Evolutionary conservation across 352 stramenopile genomes (phyloP).

Genomic region (Globisporangium carolinianum): DNA sequence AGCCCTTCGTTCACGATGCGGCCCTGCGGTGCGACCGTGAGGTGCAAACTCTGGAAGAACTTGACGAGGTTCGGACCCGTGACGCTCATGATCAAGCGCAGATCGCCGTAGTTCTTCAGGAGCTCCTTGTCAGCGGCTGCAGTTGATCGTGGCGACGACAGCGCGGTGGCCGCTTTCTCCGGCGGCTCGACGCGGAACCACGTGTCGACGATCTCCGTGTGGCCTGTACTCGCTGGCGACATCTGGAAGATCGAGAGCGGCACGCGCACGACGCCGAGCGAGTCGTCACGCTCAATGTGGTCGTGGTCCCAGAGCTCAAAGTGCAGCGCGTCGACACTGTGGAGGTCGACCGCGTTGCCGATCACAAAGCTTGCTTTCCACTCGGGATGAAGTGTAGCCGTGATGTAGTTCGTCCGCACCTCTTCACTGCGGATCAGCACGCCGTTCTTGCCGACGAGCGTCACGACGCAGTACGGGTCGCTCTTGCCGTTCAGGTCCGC

Average conservation of each 20-base stretch:
- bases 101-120: conserved; percentile 42
- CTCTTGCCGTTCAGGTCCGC: conserved; percentile 61
- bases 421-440: conserved; percentile 47
- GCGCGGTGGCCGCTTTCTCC: conserved; percentile 14
- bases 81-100: conserved; percentile 61
- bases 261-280: conserved; percentile 49
- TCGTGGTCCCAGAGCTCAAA: conserved; percentile 66
- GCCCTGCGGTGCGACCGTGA: conserved; percentile 25
- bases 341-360: conserved; percentile 43
- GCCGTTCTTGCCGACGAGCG: conserved; percentile 52
- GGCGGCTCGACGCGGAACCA: conserved; percentile 63
- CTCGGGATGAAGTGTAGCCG: conserved; percentile 35
- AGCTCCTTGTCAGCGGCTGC: conserved; percentile 24
- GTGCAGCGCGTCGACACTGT: conserved; percentile 41
- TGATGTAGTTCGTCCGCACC: conserved; percentile 43
- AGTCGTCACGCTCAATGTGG: conserved; percentile 35
- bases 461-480: conserved; percentile 67
- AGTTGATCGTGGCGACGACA: conserved; percentile 18
- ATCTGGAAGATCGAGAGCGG: conserved; percentile 58
- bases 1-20: conserved; percentile 34
- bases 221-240: conserved; percentile 43
- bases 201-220: conserved; percentile 54
- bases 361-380: conserved; percentile 53
- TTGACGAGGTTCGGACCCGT: conserved; percentile 52
- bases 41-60: conserved; percentile 46